Evolutionary conservation across 768 basidiomycete genomes (phyloP).

Genomic region (Amanita rubescens): DNA sequence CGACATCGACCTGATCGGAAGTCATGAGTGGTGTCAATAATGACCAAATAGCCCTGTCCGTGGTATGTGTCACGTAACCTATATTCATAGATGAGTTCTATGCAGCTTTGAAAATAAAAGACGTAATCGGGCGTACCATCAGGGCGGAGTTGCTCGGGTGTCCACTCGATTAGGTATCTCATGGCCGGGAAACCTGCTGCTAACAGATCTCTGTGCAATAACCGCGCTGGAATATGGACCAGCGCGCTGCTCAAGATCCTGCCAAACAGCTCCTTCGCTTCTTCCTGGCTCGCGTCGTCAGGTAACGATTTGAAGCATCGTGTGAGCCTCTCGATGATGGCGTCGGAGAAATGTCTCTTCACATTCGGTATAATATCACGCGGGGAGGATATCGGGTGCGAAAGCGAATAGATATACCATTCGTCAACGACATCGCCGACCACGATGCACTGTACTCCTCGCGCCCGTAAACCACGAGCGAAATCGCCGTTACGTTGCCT

Average conservation of each 20-base stretch:
- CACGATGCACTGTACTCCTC: slow-evolving; percentile 53
- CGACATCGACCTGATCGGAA: slow-evolving; percentile 36
- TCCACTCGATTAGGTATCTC: slow-evolving; percentile 65
- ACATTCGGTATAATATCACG: too few relatives aligned
- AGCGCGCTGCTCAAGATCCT: slow-evolving; percentile 54
- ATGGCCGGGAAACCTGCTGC: slow-evolving; percentile 52
- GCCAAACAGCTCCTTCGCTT: slow-evolving; percentile 43
- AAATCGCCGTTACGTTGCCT: slow-evolving; percentile 62
- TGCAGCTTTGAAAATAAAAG: neutral
- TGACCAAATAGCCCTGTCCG: slow-evolving; percentile 58
- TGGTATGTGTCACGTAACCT: slow-evolving; percentile 70
- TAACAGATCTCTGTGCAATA: slow-evolving; percentile 55
- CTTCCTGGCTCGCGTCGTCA: slow-evolving; percentile 33
- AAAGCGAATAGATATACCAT: slow-evolving; percentile 73
- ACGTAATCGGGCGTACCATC: slow-evolving; percentile 33
- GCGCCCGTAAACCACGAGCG: slow-evolving; percentile 42
- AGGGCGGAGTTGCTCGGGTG: slow-evolving; percentile 49
- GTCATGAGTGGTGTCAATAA: slow-evolving; percentile 45
- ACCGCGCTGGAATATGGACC: slow-evolving; percentile 59
- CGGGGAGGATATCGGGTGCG: slow-evolving; percentile 45
- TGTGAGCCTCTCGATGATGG: slow-evolving; percentile 40
- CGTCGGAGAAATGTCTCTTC: slow-evolving; percentile 49
- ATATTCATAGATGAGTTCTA: neutral
- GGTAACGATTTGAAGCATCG: slow-evolving; percentile 34
- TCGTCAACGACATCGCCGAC: slow-evolving; percentile 69